Evolutionary conservation across 2,329 filamentous ascomycete species (phyloP), one percentile per base, ranked within the genome.

Genomic region (Lasiodiplodia theobromae): DNA sequence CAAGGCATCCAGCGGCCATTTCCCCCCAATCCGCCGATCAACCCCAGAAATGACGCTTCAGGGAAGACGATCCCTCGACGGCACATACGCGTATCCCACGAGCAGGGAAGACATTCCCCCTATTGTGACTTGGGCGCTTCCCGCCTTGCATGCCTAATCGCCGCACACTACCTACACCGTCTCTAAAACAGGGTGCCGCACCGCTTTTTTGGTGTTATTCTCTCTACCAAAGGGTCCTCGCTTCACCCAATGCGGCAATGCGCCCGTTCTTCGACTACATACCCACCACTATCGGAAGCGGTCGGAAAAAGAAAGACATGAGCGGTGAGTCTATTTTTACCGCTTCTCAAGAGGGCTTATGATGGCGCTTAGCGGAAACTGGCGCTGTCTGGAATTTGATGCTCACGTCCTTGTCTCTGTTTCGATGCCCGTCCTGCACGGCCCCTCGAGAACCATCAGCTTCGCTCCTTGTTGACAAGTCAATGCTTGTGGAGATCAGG

Each of bases 61-160:
- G 47, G 57, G 57, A 49, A 49, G 38, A 4, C 18, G 7, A 62
- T n/a, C 37, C 38, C 40, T 23, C 40, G 11, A 14, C n/a, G 2
- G n/a, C 3, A 38, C 18, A 38, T 31, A 52, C 28, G 53, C 53
- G 34, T 10, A 18, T 3, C 3, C 52, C 21, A 14, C 5, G 2
- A 57, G 8, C 53, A 57, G 53, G 52, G 52, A 37, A 56, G 16
- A 2, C 5, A 56, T 56, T 56, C 28, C 52, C 52, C 52, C 52
- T 34, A 37, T 56, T 56, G 21, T 52, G 49, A 12, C 49, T 52
- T 40, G 38, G 28, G 28, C 28, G 28, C 38, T 16, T 16, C 38
- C 16, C 38, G 38, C 14, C 38, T 16, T 6, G 14, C 14, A 18
- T 44, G 14, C 38, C 18, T 47, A 6, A 28, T 28, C 28, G 28